Percentiles rank a stretch among this genome's conserved stretches.
phyloP scores from a whole-genome alignment of 1,139 yeast genomes.

The Kluyveromyces sp. region DNA sequence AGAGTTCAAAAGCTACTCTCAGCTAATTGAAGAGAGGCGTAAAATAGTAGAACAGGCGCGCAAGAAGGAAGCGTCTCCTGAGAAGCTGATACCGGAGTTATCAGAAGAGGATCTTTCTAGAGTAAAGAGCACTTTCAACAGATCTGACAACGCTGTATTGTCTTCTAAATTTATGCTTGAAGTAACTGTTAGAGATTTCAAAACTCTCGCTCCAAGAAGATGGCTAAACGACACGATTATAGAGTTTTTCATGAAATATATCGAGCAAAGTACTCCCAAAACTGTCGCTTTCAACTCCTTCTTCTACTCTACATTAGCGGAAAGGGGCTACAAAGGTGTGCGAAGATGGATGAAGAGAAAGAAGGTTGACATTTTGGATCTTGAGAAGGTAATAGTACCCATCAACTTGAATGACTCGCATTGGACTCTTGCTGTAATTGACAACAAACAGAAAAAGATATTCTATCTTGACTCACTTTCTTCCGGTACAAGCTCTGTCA shows the following conservation, averaged over 20 bases:
- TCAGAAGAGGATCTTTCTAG: conserved; percentile 29
- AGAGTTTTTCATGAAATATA: conserved; percentile 66
- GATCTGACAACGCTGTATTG: conserved; percentile 32
- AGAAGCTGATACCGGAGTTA: conserved; percentile 28
- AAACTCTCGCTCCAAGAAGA: conserved; percentile 58
- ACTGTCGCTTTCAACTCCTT: conserved; percentile 80
- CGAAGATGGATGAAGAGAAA: conserved; percentile 86
- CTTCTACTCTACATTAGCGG: conserved; percentile 65
- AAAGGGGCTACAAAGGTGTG: conserved; percentile 75
- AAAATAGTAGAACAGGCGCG: conserved; percentile 35
- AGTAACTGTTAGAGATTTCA: conserved; percentile 57
- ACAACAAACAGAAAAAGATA: conserved; percentile 52
- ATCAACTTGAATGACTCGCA: conserved; percentile 77
- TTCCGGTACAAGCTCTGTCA: conserved; percentile 41
- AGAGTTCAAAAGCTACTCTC: conserved; percentile 38
- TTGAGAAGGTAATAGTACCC: conserved; percentile 70
- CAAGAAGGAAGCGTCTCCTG: conserved; percentile 26
- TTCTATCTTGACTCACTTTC: conserved; percentile 71
- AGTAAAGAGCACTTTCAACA: conserved; percentile 38
- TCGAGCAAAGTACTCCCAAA: conserved; percentile 34
- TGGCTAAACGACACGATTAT: conserved; percentile 94
- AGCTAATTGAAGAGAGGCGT: conserved; percentile 38
- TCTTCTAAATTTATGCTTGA: conserved; percentile 48
- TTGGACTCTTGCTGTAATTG: conserved; percentile 86
- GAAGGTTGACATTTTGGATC: conserved; percentile 56